phyloP scores from a whole-genome alignment of 2,329 filamentous ascomycete species.

The Seiridium cupressi region DNA sequence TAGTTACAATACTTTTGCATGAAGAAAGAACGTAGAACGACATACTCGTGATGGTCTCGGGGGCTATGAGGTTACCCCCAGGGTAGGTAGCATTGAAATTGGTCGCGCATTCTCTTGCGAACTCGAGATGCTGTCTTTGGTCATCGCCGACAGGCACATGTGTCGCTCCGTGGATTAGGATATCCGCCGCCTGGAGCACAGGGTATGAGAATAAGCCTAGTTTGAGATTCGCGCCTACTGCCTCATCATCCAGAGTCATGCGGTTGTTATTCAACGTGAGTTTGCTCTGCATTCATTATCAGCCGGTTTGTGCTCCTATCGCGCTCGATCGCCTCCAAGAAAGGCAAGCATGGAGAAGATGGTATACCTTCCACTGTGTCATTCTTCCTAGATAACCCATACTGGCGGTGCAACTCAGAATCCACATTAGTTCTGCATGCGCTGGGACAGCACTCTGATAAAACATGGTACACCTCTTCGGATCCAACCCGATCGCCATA shows the following conservation, averaged over 20 bases:
- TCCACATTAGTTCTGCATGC: slow-evolving; percentile 95
- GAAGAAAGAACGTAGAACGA: not conserved
- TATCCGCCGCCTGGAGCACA: slow-evolving; percentile 91
- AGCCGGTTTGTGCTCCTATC: not conserved
- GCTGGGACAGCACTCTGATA: slow-evolving; percentile 74
- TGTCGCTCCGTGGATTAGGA: slow-evolving; percentile 85
- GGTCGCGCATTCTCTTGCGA: slow-evolving; percentile 79
- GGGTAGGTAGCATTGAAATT: slow-evolving; percentile 81
- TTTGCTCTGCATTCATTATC: slow-evolving; percentile 60
- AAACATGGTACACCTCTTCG: slow-evolving; percentile 75
- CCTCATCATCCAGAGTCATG: slow-evolving; percentile 55
- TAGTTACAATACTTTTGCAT: not conserved
- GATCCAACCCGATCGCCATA: slow-evolving; percentile 80
- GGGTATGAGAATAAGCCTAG: slow-evolving; percentile 94
- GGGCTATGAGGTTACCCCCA: slow-evolving; percentile 57
- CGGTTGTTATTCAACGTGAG: slow-evolving; percentile 61
- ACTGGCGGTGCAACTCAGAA: slow-evolving; percentile 85
- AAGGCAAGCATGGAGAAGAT: not conserved
- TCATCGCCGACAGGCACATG: slow-evolving; percentile 98
- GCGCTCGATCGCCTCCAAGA: too few relatives aligned
- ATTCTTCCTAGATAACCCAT: slow-evolving; percentile 96
- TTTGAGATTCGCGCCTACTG: slow-evolving; percentile 60
- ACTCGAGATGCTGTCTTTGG: slow-evolving; percentile 91
- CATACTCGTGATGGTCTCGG: slow-evolving; percentile 71
- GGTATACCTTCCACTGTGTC: slow-evolving; percentile 93